Evolutionary conservation across 1,284 basidiomycete genomes (phyloP).

Genomic region (Laetiporus sulphureus): DNA sequence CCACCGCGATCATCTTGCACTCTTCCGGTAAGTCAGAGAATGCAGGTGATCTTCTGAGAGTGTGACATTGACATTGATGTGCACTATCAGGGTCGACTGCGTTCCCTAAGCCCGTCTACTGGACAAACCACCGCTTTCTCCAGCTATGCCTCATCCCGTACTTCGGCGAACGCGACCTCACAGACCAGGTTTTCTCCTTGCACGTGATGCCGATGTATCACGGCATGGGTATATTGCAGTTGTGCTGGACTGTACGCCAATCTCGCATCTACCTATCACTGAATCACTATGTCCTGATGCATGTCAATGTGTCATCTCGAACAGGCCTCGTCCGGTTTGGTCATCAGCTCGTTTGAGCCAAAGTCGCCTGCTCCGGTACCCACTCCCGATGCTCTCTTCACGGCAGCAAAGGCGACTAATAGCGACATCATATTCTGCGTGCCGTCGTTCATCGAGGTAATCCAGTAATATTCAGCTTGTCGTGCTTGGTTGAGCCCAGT

Average conservation of each 20-base stretch:
- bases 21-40: conserved; percentile 21
- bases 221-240: conserved; percentile 12
- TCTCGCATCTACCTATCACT: background rate
- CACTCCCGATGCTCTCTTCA: conserved; percentile 13
- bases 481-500: background rate
- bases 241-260: conserved; percentile 3
- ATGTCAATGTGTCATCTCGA: background rate
- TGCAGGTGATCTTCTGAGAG: too few species aligned
- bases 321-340: conserved; percentile 13
- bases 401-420: conserved; percentile 7
- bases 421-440: conserved; percentile 16
- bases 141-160: background rate
- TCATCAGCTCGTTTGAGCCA: conserved; percentile 13
- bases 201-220: conserved; percentile 17
- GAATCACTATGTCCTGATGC: background rate
- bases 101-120: conserved; percentile 18
- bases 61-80: background rate
- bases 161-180: conserved; percentile 13
- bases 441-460: conserved; percentile 16
- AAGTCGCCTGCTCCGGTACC: conserved; percentile 14
- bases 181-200: conserved; percentile 10
- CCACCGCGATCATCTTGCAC: conserved; percentile 19
- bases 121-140: conserved; percentile 9
- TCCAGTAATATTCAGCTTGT: background rate
- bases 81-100: conserved; percentile 16